Conservation (phyloP, 129 eudicot genomes). For the sunflower (Helianthus annuus) region DNA sequence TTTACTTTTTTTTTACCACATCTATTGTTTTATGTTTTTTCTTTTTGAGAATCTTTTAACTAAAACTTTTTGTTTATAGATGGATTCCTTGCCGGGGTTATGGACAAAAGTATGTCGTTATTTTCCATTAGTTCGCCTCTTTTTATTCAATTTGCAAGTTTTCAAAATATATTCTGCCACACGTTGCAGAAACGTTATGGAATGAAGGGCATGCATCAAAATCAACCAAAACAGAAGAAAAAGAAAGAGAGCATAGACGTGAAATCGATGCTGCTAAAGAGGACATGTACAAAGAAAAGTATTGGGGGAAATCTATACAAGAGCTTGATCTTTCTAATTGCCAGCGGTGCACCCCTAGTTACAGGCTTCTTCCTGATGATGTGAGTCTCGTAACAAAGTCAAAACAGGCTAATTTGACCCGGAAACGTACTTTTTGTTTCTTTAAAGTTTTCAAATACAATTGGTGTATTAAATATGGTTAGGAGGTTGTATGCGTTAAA, state of each 20-base stretch:
- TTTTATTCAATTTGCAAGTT: slow-evolving; percentile 3
- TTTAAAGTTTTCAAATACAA: too few relatives aligned
- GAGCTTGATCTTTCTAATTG: slow-evolving; percentile 93
- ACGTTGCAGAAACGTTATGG: slow-evolving; percentile 71
- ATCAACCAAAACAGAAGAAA: slow-evolving; percentile 63
- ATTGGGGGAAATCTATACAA: slow-evolving; percentile 92
- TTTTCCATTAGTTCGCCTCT: slow-evolving; percentile 9
- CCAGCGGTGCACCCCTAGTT: slow-evolving; percentile 91
- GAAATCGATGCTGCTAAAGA: slow-evolving; percentile 71
- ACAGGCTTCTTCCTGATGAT: slow-evolving; percentile 97
- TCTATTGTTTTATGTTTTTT: background rate
- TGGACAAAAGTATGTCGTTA: slow-evolving; percentile 80
- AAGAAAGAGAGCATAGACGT: slow-evolving; percentile 74
- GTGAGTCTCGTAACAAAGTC: slow-evolving; percentile 38
- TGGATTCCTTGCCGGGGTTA: slow-evolving; percentile 95
- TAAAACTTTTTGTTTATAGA: slow-evolving; percentile 51
- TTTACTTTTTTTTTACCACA: background rate
- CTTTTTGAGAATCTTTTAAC: background rate
- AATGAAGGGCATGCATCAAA: slow-evolving; percentile 76
- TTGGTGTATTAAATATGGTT: background rate
- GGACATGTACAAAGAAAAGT: slow-evolving; percentile 70
- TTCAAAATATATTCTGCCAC: slow-evolving; percentile 3
- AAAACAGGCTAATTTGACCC: background rate
- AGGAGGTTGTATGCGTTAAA: too few relatives aligned
- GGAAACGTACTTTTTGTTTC: too few relatives aligned